Conservation (phyloP, 2,329 filamentous ascomycete genomes). For the Pestalotiopsis sp. region DNA sequence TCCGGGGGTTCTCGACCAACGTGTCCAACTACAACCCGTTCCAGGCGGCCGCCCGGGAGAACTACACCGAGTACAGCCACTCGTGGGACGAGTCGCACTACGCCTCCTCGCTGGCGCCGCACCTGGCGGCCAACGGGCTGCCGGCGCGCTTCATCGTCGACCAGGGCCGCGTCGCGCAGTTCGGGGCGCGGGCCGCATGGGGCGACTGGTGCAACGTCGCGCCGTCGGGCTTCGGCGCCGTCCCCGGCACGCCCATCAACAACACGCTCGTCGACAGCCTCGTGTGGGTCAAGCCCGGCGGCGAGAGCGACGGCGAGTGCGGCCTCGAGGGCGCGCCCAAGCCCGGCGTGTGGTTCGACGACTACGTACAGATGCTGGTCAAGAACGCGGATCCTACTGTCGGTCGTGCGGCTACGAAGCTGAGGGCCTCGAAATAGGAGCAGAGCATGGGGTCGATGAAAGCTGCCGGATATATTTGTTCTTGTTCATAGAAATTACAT, state of each 20-base stretch:
- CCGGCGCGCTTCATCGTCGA: slow-evolving; percentile 47
- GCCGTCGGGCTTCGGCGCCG: slow-evolving; percentile 40
- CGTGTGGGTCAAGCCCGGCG: slow-evolving; percentile 47
- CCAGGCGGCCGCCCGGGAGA: slow-evolving; percentile 36
- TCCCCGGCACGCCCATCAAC: slow-evolving; percentile 35
- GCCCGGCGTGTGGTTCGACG: slow-evolving; percentile 43
- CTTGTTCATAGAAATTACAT: not conserved
- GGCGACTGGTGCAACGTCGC: slow-evolving; percentile 47
- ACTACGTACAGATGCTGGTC: slow-evolving; percentile 41
- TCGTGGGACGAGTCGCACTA: slow-evolving; percentile 44
- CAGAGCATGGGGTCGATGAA: not conserved
- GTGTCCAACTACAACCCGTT: slow-evolving; percentile 47
- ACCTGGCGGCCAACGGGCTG: slow-evolving; percentile 38
- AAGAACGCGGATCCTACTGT: slow-evolving; percentile 35
- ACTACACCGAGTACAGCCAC: slow-evolving; percentile 41
- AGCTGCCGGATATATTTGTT: not conserved
- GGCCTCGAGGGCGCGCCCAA: slow-evolving; percentile 36
- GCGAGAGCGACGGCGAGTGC: slow-evolving; percentile 44
- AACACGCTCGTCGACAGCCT: slow-evolving; percentile 41
- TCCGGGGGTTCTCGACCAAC: slow-evolving; percentile 46
- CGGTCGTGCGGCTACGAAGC: not conserved
- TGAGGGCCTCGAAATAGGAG: not conserved
- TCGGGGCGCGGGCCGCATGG: slow-evolving; percentile 39
- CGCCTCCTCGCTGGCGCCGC: slow-evolving; percentile 36
- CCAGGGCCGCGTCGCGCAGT: slow-evolving; percentile 40